Evolutionary conservation across 2,329 filamentous ascomycete species (phyloP), one percentile per base, ranked within the genome.

Genomic region (Fusarium citri): DNA sequence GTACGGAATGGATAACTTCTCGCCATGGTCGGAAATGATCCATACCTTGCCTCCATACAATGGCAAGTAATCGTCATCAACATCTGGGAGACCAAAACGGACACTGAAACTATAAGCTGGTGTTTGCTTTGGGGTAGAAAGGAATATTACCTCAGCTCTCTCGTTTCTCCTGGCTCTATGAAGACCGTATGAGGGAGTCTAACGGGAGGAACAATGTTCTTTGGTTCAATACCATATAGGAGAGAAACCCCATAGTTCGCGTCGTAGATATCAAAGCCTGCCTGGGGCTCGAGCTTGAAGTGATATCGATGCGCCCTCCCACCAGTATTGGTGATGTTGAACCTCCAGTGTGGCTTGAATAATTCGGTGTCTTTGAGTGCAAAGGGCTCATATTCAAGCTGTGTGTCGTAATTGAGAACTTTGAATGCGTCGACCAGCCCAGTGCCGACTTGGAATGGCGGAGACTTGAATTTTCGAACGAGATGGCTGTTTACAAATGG

Each of bases 311-410:
- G 75, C 4, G 77, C 74, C 25, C 76, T 75, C 26, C 74, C 74
- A 25, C 78, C 84, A 18, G 76, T 78, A 70, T 88, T 87, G 23
- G 78, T 82, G 55, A 88, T 80, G 41, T 76, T 72, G 23, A 81
- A 72, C 1, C 57, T 68, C 75, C 81, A 82, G 6, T 64, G 60
- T 2, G 75, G 62, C 15, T 69, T 68, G 62, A 87, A 84, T 55
- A 83, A 67, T 43, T 81, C 77, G 1, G 83, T 86, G 59, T 87
- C 86, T 53, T 83, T 84, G 57, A 87, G 80, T 14, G 82, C 79
- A 48, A 87, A 82, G 12, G 82, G 81, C 30, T 81, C 78, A 16
- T 80, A 83, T n/a, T 69, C 71, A 10, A 80, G 64, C 31, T 80
- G 73, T 1, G 79, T 80, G 5, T 76, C 79, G 45, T 82, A 80